Evolutionary conservation across 1,284 basidiomycete genomes (phyloP), one percentile per base, ranked within the genome.

Genomic region (Trichosporon sp.): DNA sequence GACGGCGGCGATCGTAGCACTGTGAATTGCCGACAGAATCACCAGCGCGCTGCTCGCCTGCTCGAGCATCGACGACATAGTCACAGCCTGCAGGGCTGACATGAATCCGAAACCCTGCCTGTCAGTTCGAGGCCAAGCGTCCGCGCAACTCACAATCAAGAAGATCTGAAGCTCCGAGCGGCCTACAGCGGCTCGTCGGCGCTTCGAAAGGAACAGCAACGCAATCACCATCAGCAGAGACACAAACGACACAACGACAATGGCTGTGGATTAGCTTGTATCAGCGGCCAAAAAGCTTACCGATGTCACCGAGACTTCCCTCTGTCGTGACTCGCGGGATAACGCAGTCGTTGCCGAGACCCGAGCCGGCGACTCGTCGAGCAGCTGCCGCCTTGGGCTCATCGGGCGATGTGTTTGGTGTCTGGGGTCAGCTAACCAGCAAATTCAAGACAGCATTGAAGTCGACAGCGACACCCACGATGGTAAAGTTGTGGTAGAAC

Each of bases 51-150:
- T 86, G 19, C 86, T 27, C 64, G 74, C 77, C 81, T 94, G 91
- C 69, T 86, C 77, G 32, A 94, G 81, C 68, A 93, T 80, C 0
- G 90, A 84, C 46, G 89, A 88, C 23, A 87, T 91, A 10, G 89
- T 88, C 61, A 95, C 66, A 56, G 92, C 84, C 78, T 92, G 89
- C 62, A 94, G 82, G 16, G 86, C 86, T 8, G 91, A 84, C 6
- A 89, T 87, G 61, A 91, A 52, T 65, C 88, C 83, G 80, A 90
- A 94, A 1, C 88, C 68, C 77, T 78, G 64, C n/a, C 3, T 1
- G 32, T 67, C 36, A 68, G 49, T 27, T 32, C n/a, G 0, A 37
- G 9, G 11, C 49, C 10, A 2, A 9, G 11, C 4, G 23, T 34
- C 10, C 16, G 32, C 10, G 23, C n/a, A 3, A 65, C 75, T 61